Conservation (phyloP, 306 rosid species). For the Boehmeria nivea region DNA sequence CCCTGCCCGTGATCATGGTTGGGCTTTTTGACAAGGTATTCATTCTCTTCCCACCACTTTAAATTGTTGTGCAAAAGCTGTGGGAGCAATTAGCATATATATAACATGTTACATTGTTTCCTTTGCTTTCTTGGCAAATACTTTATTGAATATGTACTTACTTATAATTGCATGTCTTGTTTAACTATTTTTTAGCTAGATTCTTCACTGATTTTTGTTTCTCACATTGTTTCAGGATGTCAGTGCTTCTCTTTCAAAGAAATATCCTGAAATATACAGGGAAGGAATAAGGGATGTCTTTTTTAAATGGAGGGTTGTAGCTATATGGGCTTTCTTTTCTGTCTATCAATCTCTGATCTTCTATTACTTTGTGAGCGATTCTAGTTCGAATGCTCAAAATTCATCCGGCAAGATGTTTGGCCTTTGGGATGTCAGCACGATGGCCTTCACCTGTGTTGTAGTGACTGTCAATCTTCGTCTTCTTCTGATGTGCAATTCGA, state of each 20-base stretch:
- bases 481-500: slow-evolving; percentile 76
- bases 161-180: too few species aligned
- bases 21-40: slow-evolving; percentile 92
- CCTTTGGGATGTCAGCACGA: slow-evolving; percentile 92
- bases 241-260: slow-evolving; percentile 84
- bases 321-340: slow-evolving; percentile 82
- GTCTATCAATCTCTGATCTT: slow-evolving; percentile 83
- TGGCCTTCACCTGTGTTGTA: slow-evolving; percentile 90
- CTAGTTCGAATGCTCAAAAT: slow-evolving; percentile 54
- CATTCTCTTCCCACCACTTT: slow-evolving; percentile 22
- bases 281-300: slow-evolving; percentile 78
- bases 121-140: too few species aligned
- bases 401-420: slow-evolving; percentile 73
- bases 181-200: too few species aligned
- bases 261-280: slow-evolving; percentile 83
- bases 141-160: too few species aligned
- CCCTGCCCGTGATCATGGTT: slow-evolving; percentile 85
- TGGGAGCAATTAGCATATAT: neutral
- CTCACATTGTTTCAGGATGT: slow-evolving; percentile 56
- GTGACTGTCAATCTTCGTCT: slow-evolving; percentile 84
- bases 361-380: slow-evolving; percentile 50
- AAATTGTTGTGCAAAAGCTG: neutral
- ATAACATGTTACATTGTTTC: neutral
- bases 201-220: neutral
- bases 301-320: slow-evolving; percentile 91